Base-by-base conservation (phyloP, 306 rosid genomes). In the Hippophae gyantsensis region DNA sequence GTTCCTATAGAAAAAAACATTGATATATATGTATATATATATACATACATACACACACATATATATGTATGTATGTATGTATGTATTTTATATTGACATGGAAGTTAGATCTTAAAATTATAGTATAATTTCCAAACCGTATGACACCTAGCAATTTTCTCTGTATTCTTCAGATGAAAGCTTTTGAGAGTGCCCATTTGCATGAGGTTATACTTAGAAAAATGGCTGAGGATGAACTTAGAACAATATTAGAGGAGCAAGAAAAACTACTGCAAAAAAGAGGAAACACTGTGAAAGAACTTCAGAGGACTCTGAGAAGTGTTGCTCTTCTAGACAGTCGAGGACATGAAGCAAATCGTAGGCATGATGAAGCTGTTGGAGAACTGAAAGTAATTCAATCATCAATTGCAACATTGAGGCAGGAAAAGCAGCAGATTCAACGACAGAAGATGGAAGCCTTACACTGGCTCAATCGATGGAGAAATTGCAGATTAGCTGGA, bases 391-490 rank as follows among this genome's bases (percentile, higher is more conserved):
- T 72, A 44, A 76, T 88, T 70, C 94, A 82, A 69, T 77, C 79
- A 63, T 85, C 96, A 56, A 74, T 85, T 72, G 71, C 85, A 72
- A 74, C 69, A 62, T 67, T 88, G 52, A 61, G 61, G 79, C 74
- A 74, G 45, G 96, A 88, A 73, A 88, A 70, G 59, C 85, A 88
- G 78, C 68, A 67, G 71, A 74, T 88, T 46, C 76, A 77, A 61
- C 64, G 69, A 57, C 89, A 85, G 74, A 88, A 80, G 70, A 73
- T 64, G 42, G 85, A 80, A 75, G 96, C 90, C 25, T 61, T 68
- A 47, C 75, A 46, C 72, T 88, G 96, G 94, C 82, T 88, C 52
- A 83, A 81, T 51, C 74, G 83, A 43, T 88, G 96, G 96, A 82
- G 71, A 77, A 72, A 65, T 69, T 70, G 62, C 23, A 74, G 76